Base-by-base conservation (phyloP, 495 filamentous ascomycete species). In the Penicillium coprophilum region DNA sequence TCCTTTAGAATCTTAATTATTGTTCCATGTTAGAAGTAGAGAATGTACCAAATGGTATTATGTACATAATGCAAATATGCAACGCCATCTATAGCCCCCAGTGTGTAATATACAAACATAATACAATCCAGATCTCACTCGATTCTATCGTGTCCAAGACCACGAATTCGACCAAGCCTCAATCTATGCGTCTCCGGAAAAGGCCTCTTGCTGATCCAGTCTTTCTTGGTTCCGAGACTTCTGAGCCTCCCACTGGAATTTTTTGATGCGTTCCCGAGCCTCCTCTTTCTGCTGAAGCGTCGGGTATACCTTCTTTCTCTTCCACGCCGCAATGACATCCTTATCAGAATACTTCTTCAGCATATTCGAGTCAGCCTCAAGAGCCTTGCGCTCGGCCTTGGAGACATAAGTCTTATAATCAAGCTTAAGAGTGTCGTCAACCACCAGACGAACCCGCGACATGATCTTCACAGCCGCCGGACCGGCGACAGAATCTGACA, bases 261-360 rank as follows among this genome's bases (percentile, higher is more conserved):
- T 41, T n/a, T 20, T 54, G 19, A 47, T 50, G 41, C 51, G 55
- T 21, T 68, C 54, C 0, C 57, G 23, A 27, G 62, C 68, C 6
- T 39, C 58, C n/a, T 51, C 48, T 24, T 55, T 41, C 51, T 71
- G 71, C 20, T 63, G 58, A 5, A 27, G 10, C 4, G 71, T 71
- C 3, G 71, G 66, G 38, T 55, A 51, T 12, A 75, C 31, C 39
- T 36, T n/a, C 27, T 20, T 28, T 2, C 9, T 27, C 36, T 44
- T 31, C 47, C 64, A 64, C 15, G 56, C 56, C 17, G 62, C 31
- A 12, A 62, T 31, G 2, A 63, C 44, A 10, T 64, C 57, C 15
- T 50, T 24, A 2, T 69, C 61, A 4, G 73, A 75, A 32, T 75
- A 78, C 23, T 59, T 70, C 27, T 62, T 67, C 50, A 78, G 50